Conservation (phyloP, 306 rosid species). For the Glycine latifolia region DNA sequence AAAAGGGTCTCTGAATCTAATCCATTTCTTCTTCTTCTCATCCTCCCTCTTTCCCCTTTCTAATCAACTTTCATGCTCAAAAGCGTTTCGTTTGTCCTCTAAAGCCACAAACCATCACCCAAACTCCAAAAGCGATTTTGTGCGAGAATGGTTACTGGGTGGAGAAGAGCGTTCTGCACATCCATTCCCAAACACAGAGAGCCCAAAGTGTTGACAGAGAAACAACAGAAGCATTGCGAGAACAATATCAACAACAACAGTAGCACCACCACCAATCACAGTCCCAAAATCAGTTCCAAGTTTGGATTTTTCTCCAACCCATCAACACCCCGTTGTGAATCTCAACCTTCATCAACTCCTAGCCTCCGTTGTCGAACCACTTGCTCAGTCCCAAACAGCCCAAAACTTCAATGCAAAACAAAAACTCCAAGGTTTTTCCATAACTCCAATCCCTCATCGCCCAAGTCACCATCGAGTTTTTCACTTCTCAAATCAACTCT, state of each 20-base stretch:
- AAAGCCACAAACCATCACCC: conserved; percentile 18
- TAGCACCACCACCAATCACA: conserved; percentile 40
- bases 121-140: not conserved
- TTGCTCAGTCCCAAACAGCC: conserved; percentile 75
- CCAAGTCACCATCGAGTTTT: conserved; percentile 87
- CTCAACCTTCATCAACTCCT: conserved; percentile 60
- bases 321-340: conserved; percentile 78
- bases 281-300: conserved; percentile 72
- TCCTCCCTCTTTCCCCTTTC: conserved; percentile 32
- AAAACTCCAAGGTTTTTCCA: conserved; percentile 54
- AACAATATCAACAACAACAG: not conserved
- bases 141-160: conserved; percentile 77
- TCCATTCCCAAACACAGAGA: conserved; percentile 74
- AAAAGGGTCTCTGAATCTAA: conserved; percentile 51
- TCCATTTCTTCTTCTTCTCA: conserved; percentile 43
- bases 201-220: conserved; percentile 51
- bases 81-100: not conserved
- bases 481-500: conserved; percentile 77
- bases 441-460: conserved; percentile 74
- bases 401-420: conserved; percentile 71
- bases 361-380: conserved; percentile 84
- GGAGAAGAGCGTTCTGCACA: conserved; percentile 98
- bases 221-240: conserved; percentile 56
- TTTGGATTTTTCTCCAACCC: conserved; percentile 87
- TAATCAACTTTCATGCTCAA: conserved; percentile 44